Percentiles rank a stretch among this genome's conserved stretches.
Evolutionary conservation across 2,329 filamentous ascomycete species (phyloP).

Genomic region (Passalora sequoiae): DNA sequence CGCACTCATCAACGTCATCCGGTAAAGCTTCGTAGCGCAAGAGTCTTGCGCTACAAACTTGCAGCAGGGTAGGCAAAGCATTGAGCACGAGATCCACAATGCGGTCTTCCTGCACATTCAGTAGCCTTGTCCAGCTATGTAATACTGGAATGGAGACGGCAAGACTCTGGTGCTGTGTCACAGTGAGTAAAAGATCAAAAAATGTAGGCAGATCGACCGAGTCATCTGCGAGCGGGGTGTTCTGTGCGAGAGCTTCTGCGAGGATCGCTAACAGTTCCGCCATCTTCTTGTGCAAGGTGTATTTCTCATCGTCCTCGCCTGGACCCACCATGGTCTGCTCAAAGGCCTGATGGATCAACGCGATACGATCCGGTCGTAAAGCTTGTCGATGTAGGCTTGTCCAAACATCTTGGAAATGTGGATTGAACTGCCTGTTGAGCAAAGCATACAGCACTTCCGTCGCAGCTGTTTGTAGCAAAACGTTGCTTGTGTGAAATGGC

Average conservation of each 20-base stretch:
- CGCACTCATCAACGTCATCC: conserved; percentile 70
- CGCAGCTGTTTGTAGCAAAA: conserved; percentile 67
- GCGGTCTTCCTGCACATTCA: conserved; percentile 66
- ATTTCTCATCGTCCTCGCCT: conserved; percentile 84
- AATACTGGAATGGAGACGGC: conserved; percentile 90
- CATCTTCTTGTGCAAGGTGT: conserved; percentile 86
- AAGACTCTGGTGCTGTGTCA: conserved; percentile 79
- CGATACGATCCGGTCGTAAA: conserved; percentile 28
- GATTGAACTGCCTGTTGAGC: conserved; percentile 46
- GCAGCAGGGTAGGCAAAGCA: conserved; percentile 70
- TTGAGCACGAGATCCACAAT: conserved; percentile 55
- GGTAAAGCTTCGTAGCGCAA: conserved; percentile 84
- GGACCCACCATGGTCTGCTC: conserved; percentile 35
- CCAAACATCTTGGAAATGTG: conserved; percentile 61
- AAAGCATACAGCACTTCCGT: conserved; percentile 35
- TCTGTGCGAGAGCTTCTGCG: conserved; percentile 76
- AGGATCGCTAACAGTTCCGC: conserved; percentile 88
- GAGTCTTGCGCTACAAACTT: conserved; percentile 76
- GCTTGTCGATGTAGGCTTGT: conserved; percentile 25
- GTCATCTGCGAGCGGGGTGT: conserved; percentile 56
- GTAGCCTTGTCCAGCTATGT: conserved; percentile 79
- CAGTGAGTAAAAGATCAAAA: conserved; percentile 69
- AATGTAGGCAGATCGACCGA: conserved; percentile 67
- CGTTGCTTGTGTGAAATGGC: conserved; percentile 63
- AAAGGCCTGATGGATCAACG: conserved; percentile 30